phyloP scores from a whole-genome alignment of 768 basidiomycete species.

The Leucosporidium creatinivorum region DNA sequence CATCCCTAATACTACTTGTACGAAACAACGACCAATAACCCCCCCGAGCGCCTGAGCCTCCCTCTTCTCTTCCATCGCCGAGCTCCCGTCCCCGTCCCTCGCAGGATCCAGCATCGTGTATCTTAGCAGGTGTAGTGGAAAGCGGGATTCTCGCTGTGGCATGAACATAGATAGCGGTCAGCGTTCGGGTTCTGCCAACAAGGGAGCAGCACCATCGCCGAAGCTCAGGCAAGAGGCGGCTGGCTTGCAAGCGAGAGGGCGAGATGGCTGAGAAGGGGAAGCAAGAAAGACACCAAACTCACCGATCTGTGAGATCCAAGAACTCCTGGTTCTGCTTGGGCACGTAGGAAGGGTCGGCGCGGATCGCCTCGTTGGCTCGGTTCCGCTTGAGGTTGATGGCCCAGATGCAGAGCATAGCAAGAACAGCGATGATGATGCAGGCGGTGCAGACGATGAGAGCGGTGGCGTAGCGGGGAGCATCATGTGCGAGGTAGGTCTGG shows the following conservation, averaged over 20 bases:
- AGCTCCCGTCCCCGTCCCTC: not conserved
- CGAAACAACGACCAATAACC: no score
- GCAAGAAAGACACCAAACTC: not conserved
- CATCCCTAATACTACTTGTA: no score
- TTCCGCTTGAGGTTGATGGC: conserved; percentile 1
- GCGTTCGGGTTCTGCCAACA: no score
- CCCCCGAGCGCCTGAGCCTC: no score
- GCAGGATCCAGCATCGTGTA: no score
- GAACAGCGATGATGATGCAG: not conserved
- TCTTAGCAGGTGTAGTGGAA: not conserved
- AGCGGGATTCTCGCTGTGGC: conserved; percentile 1
- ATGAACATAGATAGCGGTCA: not conserved
- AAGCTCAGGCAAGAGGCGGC: no score
- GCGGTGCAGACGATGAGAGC: conserved; percentile 1
- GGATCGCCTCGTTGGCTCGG: not conserved
- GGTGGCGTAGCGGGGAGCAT: conserved; percentile 8
- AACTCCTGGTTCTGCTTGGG: not conserved
- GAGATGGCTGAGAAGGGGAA: not conserved
- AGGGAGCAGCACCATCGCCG: no score
- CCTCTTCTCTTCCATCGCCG: no score
- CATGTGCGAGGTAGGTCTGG: not conserved
- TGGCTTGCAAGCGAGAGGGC: no score
- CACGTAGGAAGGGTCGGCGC: not conserved
- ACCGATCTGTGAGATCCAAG: conserved; percentile 3
- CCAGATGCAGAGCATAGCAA: not conserved